Conservation (phyloP, 352 stramenopile genomes). For the Phytopythium mirpurense region DNA sequence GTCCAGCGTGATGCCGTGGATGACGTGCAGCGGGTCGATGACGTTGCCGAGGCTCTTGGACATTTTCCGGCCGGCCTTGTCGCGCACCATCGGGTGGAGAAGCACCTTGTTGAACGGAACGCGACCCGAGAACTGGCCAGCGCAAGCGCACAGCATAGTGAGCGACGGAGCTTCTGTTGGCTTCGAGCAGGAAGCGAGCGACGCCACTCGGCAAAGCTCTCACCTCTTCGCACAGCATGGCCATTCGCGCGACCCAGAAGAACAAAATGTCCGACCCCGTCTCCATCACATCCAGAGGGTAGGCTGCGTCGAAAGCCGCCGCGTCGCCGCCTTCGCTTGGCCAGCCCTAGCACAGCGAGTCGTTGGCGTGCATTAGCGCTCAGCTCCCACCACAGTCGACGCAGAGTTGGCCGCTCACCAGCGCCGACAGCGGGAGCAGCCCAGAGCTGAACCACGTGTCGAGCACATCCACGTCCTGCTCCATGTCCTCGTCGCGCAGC, state of each 20-base stretch:
- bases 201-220: background rate
- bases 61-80: slow-evolving; percentile 99
- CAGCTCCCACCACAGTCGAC: background rate
- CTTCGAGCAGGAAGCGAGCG: too few species aligned
- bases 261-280: slow-evolving; percentile 99
- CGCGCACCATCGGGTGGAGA: slow-evolving; percentile 99
- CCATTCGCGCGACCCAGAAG: slow-evolving; percentile 99
- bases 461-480: slow-evolving; percentile 98
- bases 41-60: slow-evolving; percentile 99
- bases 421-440: slow-evolving; percentile 90
- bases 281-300: slow-evolving; percentile 76
- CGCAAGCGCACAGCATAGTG: background rate
- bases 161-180: too few species aligned
- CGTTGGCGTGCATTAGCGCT: background rate
- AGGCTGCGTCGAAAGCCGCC: slow-evolving; percentile 28
- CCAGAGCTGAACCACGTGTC: slow-evolving; percentile 99
- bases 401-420: slow-evolving; percentile 52
- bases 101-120: slow-evolving; percentile 99
- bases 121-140: slow-evolving; percentile 83
- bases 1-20: slow-evolving; percentile 94
- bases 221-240: slow-evolving; percentile 99
- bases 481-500: slow-evolving; percentile 77
- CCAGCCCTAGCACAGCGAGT: slow-evolving; percentile 79
- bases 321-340: slow-evolving; percentile 73
- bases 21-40: slow-evolving; percentile 98